These are phyloP conservation scores for Dalbergia cultrata DNA, from an alignment of 306 rosid genomes.

Conservation along the genomic window DNA sequence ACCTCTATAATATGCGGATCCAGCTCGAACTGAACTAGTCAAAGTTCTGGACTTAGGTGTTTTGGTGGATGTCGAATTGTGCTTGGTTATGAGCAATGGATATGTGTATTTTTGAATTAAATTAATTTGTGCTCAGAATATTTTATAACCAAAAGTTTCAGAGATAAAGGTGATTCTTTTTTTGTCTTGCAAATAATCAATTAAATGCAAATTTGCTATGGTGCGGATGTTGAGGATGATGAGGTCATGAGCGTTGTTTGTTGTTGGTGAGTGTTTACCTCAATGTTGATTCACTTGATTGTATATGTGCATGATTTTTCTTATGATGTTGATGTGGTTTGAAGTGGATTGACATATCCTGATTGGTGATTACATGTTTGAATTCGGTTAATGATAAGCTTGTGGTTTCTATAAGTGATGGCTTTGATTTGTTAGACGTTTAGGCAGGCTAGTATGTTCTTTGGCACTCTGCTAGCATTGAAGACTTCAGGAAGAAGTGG, in stretches of 20 bases:
- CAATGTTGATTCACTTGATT: not conserved
- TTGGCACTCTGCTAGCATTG: not conserved
- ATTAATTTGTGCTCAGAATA: not conserved
- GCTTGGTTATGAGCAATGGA: not conserved
- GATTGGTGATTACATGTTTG: constrained; percentile 13
- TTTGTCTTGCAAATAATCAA: not conserved
- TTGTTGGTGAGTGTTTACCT: constrained; percentile 2
- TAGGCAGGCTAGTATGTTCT: not conserved
- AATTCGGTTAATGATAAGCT: not conserved
- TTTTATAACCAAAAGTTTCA: not conserved
- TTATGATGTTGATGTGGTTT: not conserved
- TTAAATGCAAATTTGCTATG: not conserved
- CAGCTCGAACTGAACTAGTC: not conserved
- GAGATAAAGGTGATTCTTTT: not conserved
- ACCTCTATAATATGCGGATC: no score
- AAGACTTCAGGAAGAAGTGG: not conserved
- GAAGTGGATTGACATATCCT: not conserved
- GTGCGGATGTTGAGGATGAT: not conserved
- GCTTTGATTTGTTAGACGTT: not conserved
- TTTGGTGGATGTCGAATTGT: not conserved
- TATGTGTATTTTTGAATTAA: not conserved
- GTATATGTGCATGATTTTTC: not conserved
- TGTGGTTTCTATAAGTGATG: constrained; percentile 21
- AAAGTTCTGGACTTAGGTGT: not conserved
- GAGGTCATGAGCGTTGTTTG: not conserved